These are phyloP conservation scores for Pleurotus pulmonarius DNA, from an alignment of 768 basidiomycete species.

Conservation along the genomic window DNA sequence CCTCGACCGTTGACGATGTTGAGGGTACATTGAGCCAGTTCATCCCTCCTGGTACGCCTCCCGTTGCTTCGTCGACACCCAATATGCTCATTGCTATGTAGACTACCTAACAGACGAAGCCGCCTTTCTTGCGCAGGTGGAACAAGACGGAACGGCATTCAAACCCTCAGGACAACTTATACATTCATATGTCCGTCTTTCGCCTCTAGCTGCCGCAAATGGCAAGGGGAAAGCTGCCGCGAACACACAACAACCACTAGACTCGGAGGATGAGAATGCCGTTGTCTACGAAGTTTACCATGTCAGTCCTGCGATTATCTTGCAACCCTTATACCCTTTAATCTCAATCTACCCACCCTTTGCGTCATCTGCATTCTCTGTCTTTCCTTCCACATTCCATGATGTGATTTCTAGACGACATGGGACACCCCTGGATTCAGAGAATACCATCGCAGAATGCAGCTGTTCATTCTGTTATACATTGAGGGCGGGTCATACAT, in stretches of 20 bases:
- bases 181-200: slow-evolving; percentile 68
- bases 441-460: slow-evolving; percentile 91
- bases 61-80: neutral
- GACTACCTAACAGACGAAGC: slow-evolving; percentile 69
- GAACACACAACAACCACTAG: slow-evolving; percentile 26
- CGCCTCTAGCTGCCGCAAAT: slow-evolving; percentile 31
- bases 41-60: slow-evolving; percentile 63
- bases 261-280: slow-evolving; percentile 52
- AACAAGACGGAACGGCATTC: slow-evolving; percentile 76
- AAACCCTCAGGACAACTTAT: slow-evolving; percentile 74
- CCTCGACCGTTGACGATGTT: slow-evolving; percentile 81
- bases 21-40: slow-evolving; percentile 72
- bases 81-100: slow-evolving; percentile 20
- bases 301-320: slow-evolving; percentile 42
- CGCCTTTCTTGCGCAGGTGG: slow-evolving; percentile 65
- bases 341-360: neutral
- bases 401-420: slow-evolving; percentile 49
- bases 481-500: slow-evolving; percentile 97
- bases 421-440: slow-evolving; percentile 85
- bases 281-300: slow-evolving; percentile 90
- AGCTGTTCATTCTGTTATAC: slow-evolving; percentile 89
- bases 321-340: neutral
- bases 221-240: slow-evolving; percentile 54
- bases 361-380: neutral
- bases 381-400: neutral